These are phyloP conservation scores for Gautieria morchelliformis DNA, from an alignment of 768 basidiomycete species.

Conservation along the genomic window DNA sequence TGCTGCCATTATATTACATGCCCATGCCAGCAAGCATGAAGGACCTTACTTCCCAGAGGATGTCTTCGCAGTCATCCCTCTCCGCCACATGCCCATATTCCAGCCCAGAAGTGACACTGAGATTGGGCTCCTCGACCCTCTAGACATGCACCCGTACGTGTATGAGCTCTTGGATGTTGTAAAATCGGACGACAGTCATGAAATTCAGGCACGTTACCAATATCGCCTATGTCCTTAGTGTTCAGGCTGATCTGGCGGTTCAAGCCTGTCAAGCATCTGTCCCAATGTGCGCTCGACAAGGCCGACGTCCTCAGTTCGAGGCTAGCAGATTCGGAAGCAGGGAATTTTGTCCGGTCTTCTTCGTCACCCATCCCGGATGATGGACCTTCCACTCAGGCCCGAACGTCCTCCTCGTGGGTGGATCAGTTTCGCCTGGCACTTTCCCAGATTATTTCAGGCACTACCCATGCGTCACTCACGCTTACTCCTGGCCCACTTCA, in stretches of 20 bases:
- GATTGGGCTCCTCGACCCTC: slow-evolving; percentile 44
- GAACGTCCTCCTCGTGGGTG: too few species aligned
- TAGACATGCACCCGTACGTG: slow-evolving; percentile 38
- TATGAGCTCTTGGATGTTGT: not conserved
- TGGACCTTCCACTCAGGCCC: too few species aligned
- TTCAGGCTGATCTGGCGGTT: too few species aligned
- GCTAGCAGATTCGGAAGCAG: too few species aligned
- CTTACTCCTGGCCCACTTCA: not conserved
- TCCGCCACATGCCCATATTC: slow-evolving; percentile 39
- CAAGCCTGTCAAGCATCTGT: too few species aligned
- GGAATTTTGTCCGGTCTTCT: too few species aligned
- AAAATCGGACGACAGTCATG: too few species aligned
- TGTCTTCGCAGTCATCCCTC: slow-evolving; percentile 38
- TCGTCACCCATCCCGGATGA: too few species aligned
- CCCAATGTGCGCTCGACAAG: too few species aligned
- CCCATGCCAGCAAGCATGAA: slow-evolving; percentile 13
- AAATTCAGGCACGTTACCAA: too few species aligned
- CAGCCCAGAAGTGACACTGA: slow-evolving; percentile 29
- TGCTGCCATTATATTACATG: slow-evolving; percentile 31
- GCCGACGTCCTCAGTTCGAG: too few species aligned
- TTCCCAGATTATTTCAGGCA: not conserved
- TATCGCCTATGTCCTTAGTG: too few species aligned
- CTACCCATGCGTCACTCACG: not conserved
- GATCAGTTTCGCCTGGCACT: not conserved
- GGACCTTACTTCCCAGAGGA: slow-evolving; percentile 23